Evolutionary conservation across 176 grass and related monocot genomes (phyloP), one percentile per base, ranked within the genome.

Genomic region (Juncus effusus): DNA sequence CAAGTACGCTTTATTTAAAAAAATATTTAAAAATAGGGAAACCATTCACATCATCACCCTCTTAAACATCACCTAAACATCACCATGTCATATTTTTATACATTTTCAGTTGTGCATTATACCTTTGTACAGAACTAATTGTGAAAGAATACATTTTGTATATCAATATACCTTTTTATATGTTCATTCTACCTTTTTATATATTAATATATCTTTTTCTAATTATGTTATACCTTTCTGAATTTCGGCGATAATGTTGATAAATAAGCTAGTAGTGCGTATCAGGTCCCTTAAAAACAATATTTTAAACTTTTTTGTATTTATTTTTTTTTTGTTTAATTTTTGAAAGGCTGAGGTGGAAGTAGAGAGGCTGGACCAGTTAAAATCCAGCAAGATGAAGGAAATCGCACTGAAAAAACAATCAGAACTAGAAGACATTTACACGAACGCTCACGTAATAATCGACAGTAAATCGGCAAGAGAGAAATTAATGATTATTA

Each of bases 361-460:
- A 70, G 87, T 90, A 62, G 76, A 85, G 81, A 90, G 87, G 63
- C 59, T 85, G 76, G 82, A 90, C 40, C 65, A 65, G 50, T 76
- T 90, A 45, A 90, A 90, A 69, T 76, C 77, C 2, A 90, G 87
- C 76, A 90, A 90, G 67, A 90, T 90, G 87, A 90, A 85, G 74
- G 87, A 90, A 76, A 90, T 90, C 64, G 83, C 87, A 64, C 77
- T 83, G 51, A 90, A 86, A 74, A 90, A 90, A 59, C 87, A 90
- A 80, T 69, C 51, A 39, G 80, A 76, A 44, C 52, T 90, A 35
- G 83, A 90, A 80, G 87, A 86, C 13, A 90, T 90, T 64, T 90
- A 83, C 70, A 76, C 87, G 7, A 37, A 68, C 64, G 77, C 87
- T 73, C 87, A 90, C 76, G 73, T 86, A 77, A 88, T 88, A 69